Percentiles rank a stretch among this genome's conserved stretches.
These are phyloP conservation scores for Claviceps arundinis DNA, from an alignment of 2,329 filamentous ascomycete species.

Conservation along the genomic window DNA sequence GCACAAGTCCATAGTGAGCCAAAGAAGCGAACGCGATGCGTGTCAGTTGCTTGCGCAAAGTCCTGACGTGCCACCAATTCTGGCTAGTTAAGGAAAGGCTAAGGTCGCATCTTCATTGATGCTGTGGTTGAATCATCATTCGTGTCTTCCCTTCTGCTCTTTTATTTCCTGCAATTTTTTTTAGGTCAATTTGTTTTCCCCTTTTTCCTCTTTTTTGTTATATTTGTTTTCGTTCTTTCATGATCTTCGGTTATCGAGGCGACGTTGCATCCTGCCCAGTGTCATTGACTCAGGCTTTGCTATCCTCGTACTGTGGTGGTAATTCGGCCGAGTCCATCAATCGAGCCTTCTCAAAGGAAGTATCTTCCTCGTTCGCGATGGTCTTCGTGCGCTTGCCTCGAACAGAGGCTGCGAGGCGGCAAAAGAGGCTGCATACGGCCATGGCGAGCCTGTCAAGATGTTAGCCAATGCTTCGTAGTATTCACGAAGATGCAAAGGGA, in stretches of 20 bases:
- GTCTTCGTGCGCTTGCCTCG: conserved; percentile 6
- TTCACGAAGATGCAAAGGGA: no score
- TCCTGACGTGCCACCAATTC: background rate
- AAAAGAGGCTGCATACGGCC: conserved; percentile 45
- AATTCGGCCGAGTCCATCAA: conserved; percentile 28
- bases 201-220: background rate
- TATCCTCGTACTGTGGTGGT: conserved; percentile 14
- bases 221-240: background rate
- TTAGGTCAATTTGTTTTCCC: background rate
- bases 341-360: conserved; percentile 35
- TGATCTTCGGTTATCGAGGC: background rate
- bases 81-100: background rate
- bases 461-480: conserved; percentile 13
- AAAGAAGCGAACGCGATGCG: background rate
- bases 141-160: background rate
- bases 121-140: background rate
- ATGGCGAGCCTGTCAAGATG: conserved; percentile 40
- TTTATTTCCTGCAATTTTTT: background rate
- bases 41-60: background rate
- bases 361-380: background rate
- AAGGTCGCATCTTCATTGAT: background rate
- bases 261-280: background rate
- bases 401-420: conserved; percentile 44
- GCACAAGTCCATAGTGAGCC: background rate
- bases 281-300: conserved; percentile 9